A percentile compares a stretch with the other conserved stretches of the same genome.
Conservation (phyloP, 1,139 yeast species). For the Kodamaea sp. region DNA sequence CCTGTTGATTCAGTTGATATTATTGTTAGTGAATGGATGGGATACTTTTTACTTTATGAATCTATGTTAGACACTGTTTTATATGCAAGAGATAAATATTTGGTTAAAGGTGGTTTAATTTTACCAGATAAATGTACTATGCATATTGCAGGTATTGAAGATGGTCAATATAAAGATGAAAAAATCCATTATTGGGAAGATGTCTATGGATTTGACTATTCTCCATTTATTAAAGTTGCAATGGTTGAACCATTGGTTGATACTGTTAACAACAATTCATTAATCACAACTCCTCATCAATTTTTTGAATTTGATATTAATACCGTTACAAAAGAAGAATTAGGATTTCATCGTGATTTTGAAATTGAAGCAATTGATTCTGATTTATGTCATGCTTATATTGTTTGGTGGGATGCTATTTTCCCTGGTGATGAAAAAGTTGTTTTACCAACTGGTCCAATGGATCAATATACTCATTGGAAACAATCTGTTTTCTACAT, state of each 20-base stretch:
- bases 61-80: slow-evolving; percentile 97
- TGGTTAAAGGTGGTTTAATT: slow-evolving; percentile 82
- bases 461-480: slow-evolving; percentile 87
- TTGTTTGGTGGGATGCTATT: slow-evolving; percentile 93
- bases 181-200: slow-evolving; percentile 95
- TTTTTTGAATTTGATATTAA: slow-evolving; percentile 84
- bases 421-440: slow-evolving; percentile 71
- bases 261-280: slow-evolving; percentile 75
- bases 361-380: slow-evolving; percentile 68
- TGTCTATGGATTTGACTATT: slow-evolving; percentile 93
- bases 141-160: slow-evolving; percentile 92
- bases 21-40: slow-evolving; percentile 99
- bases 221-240: slow-evolving; percentile 67
- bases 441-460: slow-evolving; percentile 77
- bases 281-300: slow-evolving; percentile 68
- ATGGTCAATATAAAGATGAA: slow-evolving; percentile 88
- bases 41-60: slow-evolving; percentile 91
- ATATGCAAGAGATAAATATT: slow-evolving; percentile 87
- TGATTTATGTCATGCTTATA: slow-evolving; percentile 83
- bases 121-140: slow-evolving; percentile 94
- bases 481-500: slow-evolving; percentile 95
- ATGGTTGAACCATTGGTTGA: slow-evolving; percentile 95
- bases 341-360: slow-evolving; percentile 69
- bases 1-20: slow-evolving; percentile 85
- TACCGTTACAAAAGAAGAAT: slow-evolving; percentile 78